Evolutionary conservation across 441 rosid genomes (phyloP).

Genomic region (Geranium incanum): DNA sequence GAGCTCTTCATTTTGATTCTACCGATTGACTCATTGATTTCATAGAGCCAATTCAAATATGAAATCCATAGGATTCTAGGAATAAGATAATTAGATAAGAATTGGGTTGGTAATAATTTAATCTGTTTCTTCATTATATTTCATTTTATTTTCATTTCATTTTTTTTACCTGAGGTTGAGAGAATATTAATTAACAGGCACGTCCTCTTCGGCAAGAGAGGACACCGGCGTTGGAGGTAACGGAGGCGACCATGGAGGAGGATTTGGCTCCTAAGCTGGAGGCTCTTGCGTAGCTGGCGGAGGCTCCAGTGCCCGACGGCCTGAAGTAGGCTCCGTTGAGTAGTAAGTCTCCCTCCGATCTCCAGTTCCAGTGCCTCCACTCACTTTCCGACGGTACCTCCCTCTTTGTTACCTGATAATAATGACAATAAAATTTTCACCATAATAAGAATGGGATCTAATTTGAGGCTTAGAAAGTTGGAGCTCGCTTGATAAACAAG

Average conservation of each 20-base stretch:
- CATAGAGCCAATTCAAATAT: too few species aligned
- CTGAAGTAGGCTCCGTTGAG: slow-evolving; percentile 85
- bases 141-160: too few species aligned
- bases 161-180: not conserved
- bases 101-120: too few species aligned
- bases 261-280: slow-evolving; percentile 49
- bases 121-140: too few species aligned
- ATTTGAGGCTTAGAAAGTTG: too few species aligned
- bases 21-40: too few species aligned
- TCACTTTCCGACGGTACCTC: slow-evolving; percentile 43
- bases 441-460: too few species aligned
- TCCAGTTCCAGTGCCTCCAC: slow-evolving; percentile 38
- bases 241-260: slow-evolving; percentile 60
- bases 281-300: slow-evolving; percentile 81
- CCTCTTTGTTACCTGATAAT: slow-evolving; percentile 64
- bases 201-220: slow-evolving; percentile 56
- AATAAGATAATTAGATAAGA: too few species aligned
- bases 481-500: too few species aligned
- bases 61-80: too few species aligned
- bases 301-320: slow-evolving; percentile 74
- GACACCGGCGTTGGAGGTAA: slow-evolving; percentile 65
- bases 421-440: too few species aligned
- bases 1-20: too few species aligned
- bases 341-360: slow-evolving; percentile 30
- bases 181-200: slow-evolving; percentile 36